phyloP scores from a whole-genome alignment of 805 yeast genomes.

The Nakazawaea laoshanensis region DNA sequence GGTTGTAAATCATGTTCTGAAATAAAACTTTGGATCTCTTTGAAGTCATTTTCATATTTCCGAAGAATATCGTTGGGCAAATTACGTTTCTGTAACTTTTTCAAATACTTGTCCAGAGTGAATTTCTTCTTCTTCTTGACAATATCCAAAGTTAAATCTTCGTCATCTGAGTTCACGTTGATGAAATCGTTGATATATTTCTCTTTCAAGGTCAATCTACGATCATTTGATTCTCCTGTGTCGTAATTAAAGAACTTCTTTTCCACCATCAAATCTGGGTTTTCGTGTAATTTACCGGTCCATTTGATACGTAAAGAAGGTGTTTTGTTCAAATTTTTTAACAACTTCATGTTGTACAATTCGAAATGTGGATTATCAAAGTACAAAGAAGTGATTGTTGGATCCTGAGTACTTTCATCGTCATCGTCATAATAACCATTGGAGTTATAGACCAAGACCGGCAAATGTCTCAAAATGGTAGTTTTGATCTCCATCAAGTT shows the following conservation, averaged over 20 bases:
- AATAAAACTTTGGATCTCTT: constrained; percentile 56
- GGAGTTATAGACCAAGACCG: constrained; percentile 71
- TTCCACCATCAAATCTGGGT: constrained; percentile 66
- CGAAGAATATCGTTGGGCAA: constrained; percentile 43
- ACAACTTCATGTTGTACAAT: constrained; percentile 75
- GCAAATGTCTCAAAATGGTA: constrained; percentile 86
- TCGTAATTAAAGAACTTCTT: constrained; percentile 62
- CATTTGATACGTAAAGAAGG: constrained; percentile 83
- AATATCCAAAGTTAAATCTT: constrained; percentile 22
- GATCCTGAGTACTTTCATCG: constrained; percentile 50
- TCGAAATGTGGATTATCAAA: constrained; percentile 82
- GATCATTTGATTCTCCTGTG: constrained; percentile 37
- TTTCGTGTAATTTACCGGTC: constrained; percentile 75
- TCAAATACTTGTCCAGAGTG: constrained; percentile 37
- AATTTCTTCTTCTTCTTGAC: constrained; percentile 21
- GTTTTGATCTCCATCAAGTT: constrained; percentile 96
- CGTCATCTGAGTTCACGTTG: constrained; percentile 6
- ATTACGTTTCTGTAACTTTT: constrained; percentile 57
- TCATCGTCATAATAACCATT: constrained; percentile 41
- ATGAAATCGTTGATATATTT: constrained; percentile 74
- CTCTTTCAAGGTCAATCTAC: constrained; percentile 65
- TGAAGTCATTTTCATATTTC: constrained; percentile 44
- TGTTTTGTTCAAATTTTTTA: constrained; percentile 49
- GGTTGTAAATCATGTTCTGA: constrained; percentile 68
- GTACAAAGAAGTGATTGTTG: constrained; percentile 77